Base-by-base conservation (phyloP, 371 early-diverging fungal genomes). In the Rhizomucor pusillus region DNA sequence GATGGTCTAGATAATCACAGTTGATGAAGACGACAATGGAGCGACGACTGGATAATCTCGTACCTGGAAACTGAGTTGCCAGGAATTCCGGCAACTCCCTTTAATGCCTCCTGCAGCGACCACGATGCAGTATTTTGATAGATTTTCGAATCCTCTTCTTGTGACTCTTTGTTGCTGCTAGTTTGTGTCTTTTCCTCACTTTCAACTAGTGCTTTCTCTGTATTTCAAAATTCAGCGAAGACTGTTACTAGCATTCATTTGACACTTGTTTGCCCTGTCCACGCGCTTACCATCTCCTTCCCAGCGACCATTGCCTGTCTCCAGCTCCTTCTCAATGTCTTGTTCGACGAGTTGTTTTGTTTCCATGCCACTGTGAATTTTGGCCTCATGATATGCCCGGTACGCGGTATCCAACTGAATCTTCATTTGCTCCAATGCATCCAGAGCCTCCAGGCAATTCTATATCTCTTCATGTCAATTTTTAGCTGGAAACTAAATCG, bases 391-490 rank as follows among this genome's bases (percentile, higher is more conserved):
- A 53, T 67, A 67, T 4, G 50, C 43, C 1, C 54, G 46, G 40
- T 73, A 67, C 9, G 46, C 48, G 14, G 52, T 39, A 18, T 67
- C 63, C 43, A 81, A 41, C 1, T 43, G 45, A n/a, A 73, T 78
- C 43, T 79, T 76, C 50, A 81, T 64, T 13, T 50, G 24, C 43
- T 79, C 82, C 39, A 82, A 52, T 2, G 64, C 66, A 36, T 79
- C 75, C 35, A 81, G 46, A 1, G 79, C 81, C 39, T 77, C 73
- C 9, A 67, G 25, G 22, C 74, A 78, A 54, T 79, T 73, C 82
- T 78, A 50, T 19, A 25, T 1, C 16, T 14, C 4, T 25, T 22
- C 13, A 23, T 37, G 14, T 13, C 37, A 6, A 41, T 41, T 40
- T 39, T 41, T 24, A 52, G 24, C 41, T 24, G 13, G 25, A 52